A percentile compares a stretch with the other conserved stretches of the same genome.
phyloP scores from a whole-genome alignment of 1,139 yeast species.

The Arxiozyma telluris region DNA sequence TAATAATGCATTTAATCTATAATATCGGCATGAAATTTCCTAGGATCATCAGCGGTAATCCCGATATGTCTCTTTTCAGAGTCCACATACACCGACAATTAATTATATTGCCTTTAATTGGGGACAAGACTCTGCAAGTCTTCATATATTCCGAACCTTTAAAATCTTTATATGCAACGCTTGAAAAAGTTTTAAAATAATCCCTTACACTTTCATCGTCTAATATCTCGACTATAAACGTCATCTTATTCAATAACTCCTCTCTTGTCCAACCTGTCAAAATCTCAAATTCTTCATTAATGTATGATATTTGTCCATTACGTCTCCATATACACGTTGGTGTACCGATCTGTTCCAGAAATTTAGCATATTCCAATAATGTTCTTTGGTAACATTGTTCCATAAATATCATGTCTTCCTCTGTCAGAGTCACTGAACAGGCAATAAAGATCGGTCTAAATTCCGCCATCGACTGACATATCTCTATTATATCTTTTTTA shows the following conservation, averaged over 20 bases:
- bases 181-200: conserved; percentile 76
- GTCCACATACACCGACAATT: conserved; percentile 87
- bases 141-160: conserved; percentile 81
- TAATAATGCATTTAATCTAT: background rate
- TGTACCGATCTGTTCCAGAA: conserved; percentile 77
- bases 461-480: conserved; percentile 84
- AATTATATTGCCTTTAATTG: conserved; percentile 35
- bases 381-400: conserved; percentile 95
- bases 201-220: conserved; percentile 82
- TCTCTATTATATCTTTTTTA: conserved; percentile 59
- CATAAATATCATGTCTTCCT: conserved; percentile 87
- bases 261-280: conserved; percentile 83
- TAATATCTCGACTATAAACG: conserved; percentile 80
- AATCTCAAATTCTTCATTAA: conserved; percentile 83
- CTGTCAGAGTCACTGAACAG: conserved; percentile 77
- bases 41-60: conserved; percentile 92
- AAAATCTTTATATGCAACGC: conserved; percentile 86
- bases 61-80: conserved; percentile 83
- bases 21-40: conserved; percentile 73
- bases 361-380: conserved; percentile 75
- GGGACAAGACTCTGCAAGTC: conserved; percentile 34
- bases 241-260: conserved; percentile 51
- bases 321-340: conserved; percentile 95
- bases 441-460: conserved; percentile 91
- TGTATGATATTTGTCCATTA: conserved; percentile 91